Conservation (phyloP, 805 yeast genomes). For the Pichia scutulata region DNA sequence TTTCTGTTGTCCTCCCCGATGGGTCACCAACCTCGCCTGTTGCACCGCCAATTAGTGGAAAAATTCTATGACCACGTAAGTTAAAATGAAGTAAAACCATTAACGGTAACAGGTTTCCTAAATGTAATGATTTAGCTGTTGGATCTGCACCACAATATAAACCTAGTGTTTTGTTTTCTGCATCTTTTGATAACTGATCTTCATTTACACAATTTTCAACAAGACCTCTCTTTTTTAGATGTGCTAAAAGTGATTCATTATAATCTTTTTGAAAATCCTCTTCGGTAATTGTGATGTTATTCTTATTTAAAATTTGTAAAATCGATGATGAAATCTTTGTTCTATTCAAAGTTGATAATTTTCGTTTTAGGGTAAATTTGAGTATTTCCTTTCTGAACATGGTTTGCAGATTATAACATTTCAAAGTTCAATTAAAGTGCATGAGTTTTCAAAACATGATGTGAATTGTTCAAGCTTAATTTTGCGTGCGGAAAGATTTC, state of each 20-base stretch:
- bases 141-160: slow-evolving; percentile 97
- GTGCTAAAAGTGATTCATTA: slow-evolving; percentile 32
- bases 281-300: slow-evolving; percentile 16
- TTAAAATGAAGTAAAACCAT: slow-evolving; percentile 79
- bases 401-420: background rate
- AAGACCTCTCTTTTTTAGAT: slow-evolving; percentile 40
- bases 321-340: slow-evolving; percentile 15
- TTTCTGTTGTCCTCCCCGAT: slow-evolving; percentile 78
- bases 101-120: slow-evolving; percentile 86
- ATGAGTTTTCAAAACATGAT: too few relatives aligned
- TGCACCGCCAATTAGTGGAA: slow-evolving; percentile 87
- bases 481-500: too few relatives aligned
- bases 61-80: slow-evolving; percentile 76
- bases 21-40: slow-evolving; percentile 97
- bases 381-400: background rate
- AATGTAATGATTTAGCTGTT: slow-evolving; percentile 78
- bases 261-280: slow-evolving; percentile 26
- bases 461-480: too few relatives aligned
- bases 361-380: background rate
- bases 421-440: background rate
- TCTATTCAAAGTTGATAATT: background rate
- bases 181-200: slow-evolving; percentile 19
- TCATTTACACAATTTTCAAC: slow-evolving; percentile 35
- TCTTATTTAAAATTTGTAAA: slow-evolving; percentile 11
- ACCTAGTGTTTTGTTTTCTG: slow-evolving; percentile 35